These are phyloP conservation scores for Yarrowia sp. DNA, from an alignment of 805 yeast genomes.

Conservation along the genomic window DNA sequence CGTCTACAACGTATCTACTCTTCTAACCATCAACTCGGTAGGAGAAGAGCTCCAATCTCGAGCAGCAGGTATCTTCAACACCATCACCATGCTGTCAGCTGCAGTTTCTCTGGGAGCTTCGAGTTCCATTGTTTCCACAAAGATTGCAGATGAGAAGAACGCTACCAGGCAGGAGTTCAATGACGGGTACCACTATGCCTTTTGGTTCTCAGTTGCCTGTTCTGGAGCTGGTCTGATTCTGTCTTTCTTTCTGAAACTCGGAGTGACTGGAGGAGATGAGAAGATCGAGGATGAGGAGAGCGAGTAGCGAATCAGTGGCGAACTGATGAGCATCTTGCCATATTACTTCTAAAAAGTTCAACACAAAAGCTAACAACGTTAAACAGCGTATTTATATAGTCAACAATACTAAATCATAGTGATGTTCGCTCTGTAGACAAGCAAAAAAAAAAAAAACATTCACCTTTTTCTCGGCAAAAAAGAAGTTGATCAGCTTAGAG, in stretches of 20 bases:
- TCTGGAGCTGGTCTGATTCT: constrained; percentile 48
- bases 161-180: constrained; percentile 40
- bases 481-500: constrained; percentile 34
- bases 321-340: background rate
- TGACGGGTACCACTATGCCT: constrained; percentile 47
- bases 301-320: background rate
- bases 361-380: background rate
- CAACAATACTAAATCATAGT: too few species aligned
- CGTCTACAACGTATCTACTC: constrained; percentile 56
- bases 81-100: constrained; percentile 54
- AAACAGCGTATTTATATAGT: too few species aligned
- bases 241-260: constrained; percentile 51
- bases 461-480: background rate
- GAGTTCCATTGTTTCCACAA: constrained; percentile 50
- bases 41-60: constrained; percentile 53
- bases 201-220: constrained; percentile 53
- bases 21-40: constrained; percentile 55
- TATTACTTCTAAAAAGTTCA: too few species aligned
- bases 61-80: constrained; percentile 60
- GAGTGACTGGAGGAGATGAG: constrained; percentile 44
- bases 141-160: constrained; percentile 35
- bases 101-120: constrained; percentile 56
- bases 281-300: constrained; percentile 9
- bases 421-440: background rate
- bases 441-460: background rate